Evolutionary conservation across 2,329 filamentous ascomycete genomes (phyloP).

Genomic region (Scedosporium dehoogii): DNA sequence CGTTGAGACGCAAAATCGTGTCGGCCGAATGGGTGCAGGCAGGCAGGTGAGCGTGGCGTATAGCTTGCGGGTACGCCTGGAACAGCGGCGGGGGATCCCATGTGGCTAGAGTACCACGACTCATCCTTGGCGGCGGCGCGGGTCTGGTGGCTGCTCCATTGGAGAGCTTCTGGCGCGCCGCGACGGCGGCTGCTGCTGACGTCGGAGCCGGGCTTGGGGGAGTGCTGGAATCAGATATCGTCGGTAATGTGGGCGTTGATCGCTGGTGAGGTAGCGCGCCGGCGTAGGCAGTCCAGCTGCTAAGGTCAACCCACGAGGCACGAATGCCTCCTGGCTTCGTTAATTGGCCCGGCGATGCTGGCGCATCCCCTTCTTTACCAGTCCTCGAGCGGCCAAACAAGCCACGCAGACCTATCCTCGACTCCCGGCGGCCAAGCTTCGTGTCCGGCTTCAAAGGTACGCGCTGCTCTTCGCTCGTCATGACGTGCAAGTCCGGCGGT

Average conservation of each 20-base stretch:
- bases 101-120: slow-evolving; percentile 20
- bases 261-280: slow-evolving; percentile 18
- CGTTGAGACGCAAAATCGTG: slow-evolving; percentile 52
- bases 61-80: slow-evolving; percentile 76
- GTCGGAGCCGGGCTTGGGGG: background rate
- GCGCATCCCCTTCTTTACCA: slow-evolving; percentile 22
- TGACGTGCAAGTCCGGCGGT: slow-evolving; percentile 6
- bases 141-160: background rate
- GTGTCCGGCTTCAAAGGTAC: slow-evolving; percentile 29
- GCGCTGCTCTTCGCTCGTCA: slow-evolving; percentile 20
- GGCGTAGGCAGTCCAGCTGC: slow-evolving; percentile 29
- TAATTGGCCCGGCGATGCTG: slow-evolving; percentile 19
- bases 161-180: background rate
- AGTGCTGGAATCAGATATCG: background rate
- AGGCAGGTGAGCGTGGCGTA: slow-evolving; percentile 63
- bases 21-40: slow-evolving; percentile 61
- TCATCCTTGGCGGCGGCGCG: background rate
- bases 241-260: slow-evolving; percentile 24
- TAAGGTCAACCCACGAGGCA: slow-evolving; percentile 35
- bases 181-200: slow-evolving; percentile 6
- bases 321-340: slow-evolving; percentile 28
- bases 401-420: slow-evolving; percentile 38
- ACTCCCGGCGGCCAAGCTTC: slow-evolving; percentile 37
- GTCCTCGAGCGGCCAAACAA: slow-evolving; percentile 39
- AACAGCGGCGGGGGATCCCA: slow-evolving; percentile 72